These are phyloP conservation scores for Cephaloascus fragrans DNA, from an alignment of 805 yeast genomes.

Conservation along the genomic window DNA sequence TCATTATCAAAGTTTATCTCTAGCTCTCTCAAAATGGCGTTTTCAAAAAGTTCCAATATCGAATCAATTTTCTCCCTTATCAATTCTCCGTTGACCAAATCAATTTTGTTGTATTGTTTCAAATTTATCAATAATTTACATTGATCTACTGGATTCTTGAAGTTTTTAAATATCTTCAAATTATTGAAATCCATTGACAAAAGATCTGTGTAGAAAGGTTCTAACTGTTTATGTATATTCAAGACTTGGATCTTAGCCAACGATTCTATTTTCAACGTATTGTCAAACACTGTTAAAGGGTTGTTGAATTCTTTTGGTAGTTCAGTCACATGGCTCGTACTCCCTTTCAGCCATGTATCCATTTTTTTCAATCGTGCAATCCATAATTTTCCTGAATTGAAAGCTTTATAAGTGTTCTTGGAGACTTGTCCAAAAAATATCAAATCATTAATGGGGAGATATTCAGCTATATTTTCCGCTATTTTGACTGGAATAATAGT, in stretches of 20 bases:
- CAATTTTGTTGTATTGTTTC: slow-evolving; percentile 25
- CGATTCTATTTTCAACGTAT: slow-evolving; percentile 13
- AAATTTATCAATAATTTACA: slow-evolving; percentile 33
- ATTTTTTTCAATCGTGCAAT: slow-evolving; percentile 20
- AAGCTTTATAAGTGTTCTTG: slow-evolving; percentile 25
- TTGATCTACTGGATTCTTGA: slow-evolving; percentile 41
- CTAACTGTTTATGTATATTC: slow-evolving; percentile 25
- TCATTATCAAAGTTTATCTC: slow-evolving; percentile 44
- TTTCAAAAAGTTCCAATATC: slow-evolving; percentile 59
- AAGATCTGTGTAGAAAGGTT: slow-evolving; percentile 37
- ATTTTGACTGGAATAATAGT: slow-evolving; percentile 22
- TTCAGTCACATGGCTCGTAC: slow-evolving; percentile 2
- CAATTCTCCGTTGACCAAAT: slow-evolving; percentile 16
- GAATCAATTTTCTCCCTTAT: slow-evolving; percentile 38
- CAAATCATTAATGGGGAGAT: slow-evolving; percentile 27
- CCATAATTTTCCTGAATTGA: slow-evolving; percentile 30
- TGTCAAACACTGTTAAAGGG: slow-evolving; percentile 26
- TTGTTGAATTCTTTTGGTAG: slow-evolving; percentile 4
- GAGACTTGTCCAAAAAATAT: slow-evolving; percentile 26
- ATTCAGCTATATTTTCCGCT: slow-evolving; percentile 21
- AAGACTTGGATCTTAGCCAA: slow-evolving; percentile 29
- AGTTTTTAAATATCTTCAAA: slow-evolving; percentile 35
- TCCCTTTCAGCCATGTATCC: slow-evolving; percentile 25
- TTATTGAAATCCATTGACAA: slow-evolving; percentile 28
- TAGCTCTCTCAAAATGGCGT: slow-evolving; percentile 59